A percentile compares a stretch with the other conserved stretches of the same genome.
phyloP scores from a whole-genome alignment of 2,329 filamentous ascomycete species.

The Clonostachys rhizophaga region DNA sequence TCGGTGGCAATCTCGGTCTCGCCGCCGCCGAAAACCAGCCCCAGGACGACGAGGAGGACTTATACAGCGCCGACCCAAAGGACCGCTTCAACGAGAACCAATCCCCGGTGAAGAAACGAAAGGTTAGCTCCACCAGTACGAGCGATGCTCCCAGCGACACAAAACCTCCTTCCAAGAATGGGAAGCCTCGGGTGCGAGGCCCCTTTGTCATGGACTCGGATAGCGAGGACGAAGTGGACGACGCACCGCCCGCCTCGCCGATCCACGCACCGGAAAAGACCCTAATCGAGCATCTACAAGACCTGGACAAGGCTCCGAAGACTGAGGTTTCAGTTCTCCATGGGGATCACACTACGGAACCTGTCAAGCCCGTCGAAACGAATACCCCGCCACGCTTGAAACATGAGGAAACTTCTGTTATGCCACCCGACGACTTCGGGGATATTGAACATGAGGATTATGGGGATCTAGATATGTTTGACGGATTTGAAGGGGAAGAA shows the following conservation, averaged over 20 bases:
- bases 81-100: slow-evolving; percentile 25
- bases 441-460: slow-evolving; percentile 25
- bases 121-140: slow-evolving; percentile 1
- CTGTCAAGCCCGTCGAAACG: background rate
- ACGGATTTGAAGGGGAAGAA: slow-evolving; percentile 56
- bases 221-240: slow-evolving; percentile 30
- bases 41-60: slow-evolving; percentile 17
- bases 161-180: slow-evolving; percentile 6
- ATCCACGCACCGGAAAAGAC: background rate
- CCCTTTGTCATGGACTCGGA: slow-evolving; percentile 72
- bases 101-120: slow-evolving; percentile 17
- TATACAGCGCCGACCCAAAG: slow-evolving; percentile 17
- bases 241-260: background rate
- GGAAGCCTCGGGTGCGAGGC: slow-evolving; percentile 16
- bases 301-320: background rate
- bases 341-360: background rate
- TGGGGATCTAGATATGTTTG: slow-evolving; percentile 53
- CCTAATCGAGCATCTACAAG: no score
- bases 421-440: slow-evolving; percentile 27
- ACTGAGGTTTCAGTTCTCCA: no score
- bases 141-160: slow-evolving; percentile 1
- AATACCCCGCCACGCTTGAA: slow-evolving; percentile 10
- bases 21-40: slow-evolving; percentile 12
- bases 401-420: slow-evolving; percentile 19
- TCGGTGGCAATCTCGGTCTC: slow-evolving; percentile 18